Conservation (phyloP, 2,329 filamentous ascomycete species). For the Diaporthe velutina region DNA sequence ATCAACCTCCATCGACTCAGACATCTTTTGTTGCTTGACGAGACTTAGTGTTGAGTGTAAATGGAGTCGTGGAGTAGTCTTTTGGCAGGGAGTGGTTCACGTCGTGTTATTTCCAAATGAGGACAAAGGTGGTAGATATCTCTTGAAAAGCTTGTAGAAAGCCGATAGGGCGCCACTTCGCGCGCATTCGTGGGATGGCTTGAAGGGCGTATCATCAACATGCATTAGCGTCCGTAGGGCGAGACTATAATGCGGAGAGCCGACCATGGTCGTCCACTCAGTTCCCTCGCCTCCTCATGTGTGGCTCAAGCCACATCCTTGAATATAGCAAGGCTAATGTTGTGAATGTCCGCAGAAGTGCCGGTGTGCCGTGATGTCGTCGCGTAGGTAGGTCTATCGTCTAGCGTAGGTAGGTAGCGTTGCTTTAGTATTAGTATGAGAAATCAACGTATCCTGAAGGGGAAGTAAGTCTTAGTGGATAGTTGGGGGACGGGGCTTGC, state of each 20-base stretch:
- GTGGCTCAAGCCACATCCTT: background rate
- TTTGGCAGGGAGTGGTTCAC: background rate
- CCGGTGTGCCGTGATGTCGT: background rate
- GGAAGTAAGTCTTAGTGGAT: background rate
- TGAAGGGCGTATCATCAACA: constrained; percentile 10
- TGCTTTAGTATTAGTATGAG: background rate
- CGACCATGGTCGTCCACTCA: background rate
- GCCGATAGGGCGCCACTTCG: background rate
- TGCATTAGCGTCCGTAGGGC: constrained; percentile 4
- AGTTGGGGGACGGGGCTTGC: background rate
- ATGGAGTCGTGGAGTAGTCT: background rate
- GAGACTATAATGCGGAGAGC: background rate
- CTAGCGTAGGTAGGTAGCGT: background rate
- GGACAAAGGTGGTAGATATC: background rate
- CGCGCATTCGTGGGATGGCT: background rate
- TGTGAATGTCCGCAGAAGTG: background rate
- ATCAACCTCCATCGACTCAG: background rate
- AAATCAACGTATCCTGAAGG: background rate
- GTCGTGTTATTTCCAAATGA: background rate
- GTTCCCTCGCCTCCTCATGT: background rate
- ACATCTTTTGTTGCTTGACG: background rate
- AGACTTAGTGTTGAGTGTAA: background rate
- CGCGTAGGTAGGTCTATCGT: background rate
- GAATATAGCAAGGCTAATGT: background rate
- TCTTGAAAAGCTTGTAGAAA: background rate